Evolutionary conservation across 2,329 filamentous ascomycete genomes (phyloP).

Genomic region (Diaporthe amygdali): DNA sequence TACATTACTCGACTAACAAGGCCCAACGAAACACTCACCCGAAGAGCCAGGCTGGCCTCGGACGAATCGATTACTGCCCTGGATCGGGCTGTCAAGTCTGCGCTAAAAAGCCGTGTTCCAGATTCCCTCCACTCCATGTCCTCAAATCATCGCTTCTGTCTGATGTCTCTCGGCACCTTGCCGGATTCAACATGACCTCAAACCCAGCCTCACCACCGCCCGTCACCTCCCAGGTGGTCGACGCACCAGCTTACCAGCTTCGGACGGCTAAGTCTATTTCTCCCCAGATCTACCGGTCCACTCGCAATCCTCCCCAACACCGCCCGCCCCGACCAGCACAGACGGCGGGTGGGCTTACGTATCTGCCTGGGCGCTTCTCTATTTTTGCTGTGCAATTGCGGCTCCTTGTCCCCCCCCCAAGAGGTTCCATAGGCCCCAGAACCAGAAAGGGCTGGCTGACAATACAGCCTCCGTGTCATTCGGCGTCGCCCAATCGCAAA

Average conservation of each 20-base stretch:
- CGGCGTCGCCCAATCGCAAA: constrained; percentile 8
- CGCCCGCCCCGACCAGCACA: background rate
- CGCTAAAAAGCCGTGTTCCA: constrained; percentile 20
- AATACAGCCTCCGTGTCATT: constrained; percentile 24
- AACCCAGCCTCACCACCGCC: constrained; percentile 17
- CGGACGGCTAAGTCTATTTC: constrained; percentile 1
- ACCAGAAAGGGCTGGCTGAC: constrained; percentile 21
- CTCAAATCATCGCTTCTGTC: constrained; percentile 26
- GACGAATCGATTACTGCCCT: background rate
- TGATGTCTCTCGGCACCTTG: constrained; percentile 23
- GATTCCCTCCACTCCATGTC: constrained; percentile 14
- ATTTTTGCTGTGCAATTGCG: constrained; percentile 21
- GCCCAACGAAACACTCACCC: background rate
- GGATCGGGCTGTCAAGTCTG: background rate
- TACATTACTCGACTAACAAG: constrained; percentile 1
- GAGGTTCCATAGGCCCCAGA: background rate
- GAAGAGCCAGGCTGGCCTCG: background rate
- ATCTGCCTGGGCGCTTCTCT: constrained; percentile 16
- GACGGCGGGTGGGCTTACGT: constrained; percentile 11
- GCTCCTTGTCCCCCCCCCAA: background rate
- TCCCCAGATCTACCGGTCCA: constrained; percentile 17
- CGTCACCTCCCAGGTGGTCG: background rate
- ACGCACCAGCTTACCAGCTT: background rate
- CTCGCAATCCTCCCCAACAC: constrained; percentile 7
- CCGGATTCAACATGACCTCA: constrained; percentile 22